Percentiles rank a stretch among this genome's conserved stretches.
Conservation (phyloP, 2,329 filamentous ascomycete species). For the Penicillium griseofulvum region DNA sequence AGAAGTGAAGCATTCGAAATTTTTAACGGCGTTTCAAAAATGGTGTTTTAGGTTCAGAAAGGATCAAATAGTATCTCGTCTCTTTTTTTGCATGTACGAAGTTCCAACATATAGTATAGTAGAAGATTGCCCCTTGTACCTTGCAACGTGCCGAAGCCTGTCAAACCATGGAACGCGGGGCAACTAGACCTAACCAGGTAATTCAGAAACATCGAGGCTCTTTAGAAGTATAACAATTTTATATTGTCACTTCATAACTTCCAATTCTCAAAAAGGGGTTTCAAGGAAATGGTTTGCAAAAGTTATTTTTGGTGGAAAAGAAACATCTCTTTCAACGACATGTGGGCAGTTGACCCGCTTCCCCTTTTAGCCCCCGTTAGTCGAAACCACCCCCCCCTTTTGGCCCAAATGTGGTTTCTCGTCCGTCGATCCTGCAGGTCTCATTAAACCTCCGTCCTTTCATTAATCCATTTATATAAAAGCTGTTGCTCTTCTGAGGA, state of each 20-base stretch:
- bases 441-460: slow-evolving; percentile 24
- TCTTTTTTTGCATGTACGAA: neutral
- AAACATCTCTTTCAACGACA: slow-evolving; percentile 4
- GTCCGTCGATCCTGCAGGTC: slow-evolving; percentile 22
- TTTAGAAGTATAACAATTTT: neutral
- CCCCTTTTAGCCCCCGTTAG: slow-evolving; percentile 19
- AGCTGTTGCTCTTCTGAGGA: slow-evolving; percentile 1
- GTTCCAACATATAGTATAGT: too few species aligned
- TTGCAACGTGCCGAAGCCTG: neutral
- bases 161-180: slow-evolving; percentile 21
- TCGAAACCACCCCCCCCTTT: slow-evolving; percentile 24
- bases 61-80: slow-evolving; percentile 5
- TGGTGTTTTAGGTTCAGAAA: neutral
- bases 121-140: neutral
- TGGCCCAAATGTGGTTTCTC: slow-evolving; percentile 23
- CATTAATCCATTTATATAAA: slow-evolving; percentile 8
- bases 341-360: slow-evolving; percentile 13
- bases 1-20: neutral
- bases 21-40: neutral
- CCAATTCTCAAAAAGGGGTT: neutral
- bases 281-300: neutral
- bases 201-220: slow-evolving; percentile 10
- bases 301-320: neutral
- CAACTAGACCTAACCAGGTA: slow-evolving; percentile 25
- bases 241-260: neutral